These are phyloP conservation scores for Globisporangium solare DNA, from an alignment of 352 stramenopile genomes.

Conservation along the genomic window DNA sequence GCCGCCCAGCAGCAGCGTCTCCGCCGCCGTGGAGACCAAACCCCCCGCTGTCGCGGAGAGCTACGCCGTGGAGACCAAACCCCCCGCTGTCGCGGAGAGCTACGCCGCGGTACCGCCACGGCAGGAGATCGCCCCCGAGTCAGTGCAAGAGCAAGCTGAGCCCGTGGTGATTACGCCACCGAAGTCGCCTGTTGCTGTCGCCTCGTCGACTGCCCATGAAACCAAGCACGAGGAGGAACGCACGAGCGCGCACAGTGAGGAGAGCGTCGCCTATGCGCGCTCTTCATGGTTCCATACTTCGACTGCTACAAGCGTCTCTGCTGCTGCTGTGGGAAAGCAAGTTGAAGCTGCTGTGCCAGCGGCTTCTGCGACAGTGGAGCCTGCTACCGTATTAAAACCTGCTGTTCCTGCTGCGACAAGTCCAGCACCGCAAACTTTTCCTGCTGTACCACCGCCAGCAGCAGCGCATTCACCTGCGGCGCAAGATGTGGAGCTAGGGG, in stretches of 20 bases:
- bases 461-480: background rate
- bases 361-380: background rate
- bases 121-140: background rate
- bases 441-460: conserved; percentile 1
- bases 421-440: background rate
- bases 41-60: background rate
- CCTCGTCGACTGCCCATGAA: no score
- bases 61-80: background rate
- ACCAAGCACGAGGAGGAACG: background rate
- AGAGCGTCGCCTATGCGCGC: background rate
- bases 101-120: background rate
- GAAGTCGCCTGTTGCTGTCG: background rate
- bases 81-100: background rate
- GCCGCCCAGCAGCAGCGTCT: background rate
- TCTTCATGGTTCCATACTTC: background rate
- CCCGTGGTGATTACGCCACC: background rate
- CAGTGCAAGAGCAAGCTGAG: background rate
- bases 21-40: background rate
- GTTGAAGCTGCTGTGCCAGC: background rate
- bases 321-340: background rate
- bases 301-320: background rate
- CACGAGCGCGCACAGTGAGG: background rate
- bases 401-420: background rate
- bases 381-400: background rate
- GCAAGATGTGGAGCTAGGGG: background rate